These are phyloP conservation scores for Penicillium olsonii DNA, from an alignment of 2,329 filamentous ascomycete species.

Conservation along the genomic window DNA sequence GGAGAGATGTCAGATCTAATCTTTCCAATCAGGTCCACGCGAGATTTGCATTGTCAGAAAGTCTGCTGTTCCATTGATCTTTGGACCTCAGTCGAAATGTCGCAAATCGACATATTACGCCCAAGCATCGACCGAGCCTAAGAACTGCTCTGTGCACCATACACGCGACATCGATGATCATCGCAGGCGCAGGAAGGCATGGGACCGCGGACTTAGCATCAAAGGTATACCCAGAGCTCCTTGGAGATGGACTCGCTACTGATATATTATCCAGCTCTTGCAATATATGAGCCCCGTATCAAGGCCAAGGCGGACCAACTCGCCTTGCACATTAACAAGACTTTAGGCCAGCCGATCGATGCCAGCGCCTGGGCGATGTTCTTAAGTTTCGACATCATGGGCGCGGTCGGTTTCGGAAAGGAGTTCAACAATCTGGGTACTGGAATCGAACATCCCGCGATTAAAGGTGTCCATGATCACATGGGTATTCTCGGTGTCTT, in stretches of 20 bases:
- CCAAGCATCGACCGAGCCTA: constrained; percentile 6
- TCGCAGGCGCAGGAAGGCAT: constrained; percentile 7
- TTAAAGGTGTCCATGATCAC: constrained; percentile 38
- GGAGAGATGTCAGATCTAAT: not conserved
- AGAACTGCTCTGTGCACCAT: not conserved
- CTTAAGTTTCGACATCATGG: constrained; percentile 26
- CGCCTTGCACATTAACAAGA: not conserved
- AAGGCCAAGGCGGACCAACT: constrained; percentile 2
- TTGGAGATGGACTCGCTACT: not conserved
- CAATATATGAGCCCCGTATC: constrained; percentile 5
- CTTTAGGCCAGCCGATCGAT: not conserved
- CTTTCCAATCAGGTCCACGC: not conserved
- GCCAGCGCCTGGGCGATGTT: constrained; percentile 20
- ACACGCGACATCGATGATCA: constrained; percentile 6
- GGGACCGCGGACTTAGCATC: constrained; percentile 8
- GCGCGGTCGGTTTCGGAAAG: constrained; percentile 15
- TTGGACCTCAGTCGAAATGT: not conserved
- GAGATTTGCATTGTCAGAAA: not conserved
- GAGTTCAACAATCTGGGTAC: constrained; percentile 24
- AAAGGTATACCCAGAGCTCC: constrained; percentile 5
- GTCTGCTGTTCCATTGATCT: not conserved
- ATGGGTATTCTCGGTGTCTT: constrained; percentile 37
- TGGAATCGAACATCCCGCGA: constrained; percentile 31
- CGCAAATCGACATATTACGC: not conserved
- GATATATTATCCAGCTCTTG: constrained; percentile 1